Percentiles rank a stretch among this genome's conserved stretches.
Evolutionary conservation across 2,329 filamentous ascomycete species (phyloP).

Genomic region (Pezicula rhizophila): DNA sequence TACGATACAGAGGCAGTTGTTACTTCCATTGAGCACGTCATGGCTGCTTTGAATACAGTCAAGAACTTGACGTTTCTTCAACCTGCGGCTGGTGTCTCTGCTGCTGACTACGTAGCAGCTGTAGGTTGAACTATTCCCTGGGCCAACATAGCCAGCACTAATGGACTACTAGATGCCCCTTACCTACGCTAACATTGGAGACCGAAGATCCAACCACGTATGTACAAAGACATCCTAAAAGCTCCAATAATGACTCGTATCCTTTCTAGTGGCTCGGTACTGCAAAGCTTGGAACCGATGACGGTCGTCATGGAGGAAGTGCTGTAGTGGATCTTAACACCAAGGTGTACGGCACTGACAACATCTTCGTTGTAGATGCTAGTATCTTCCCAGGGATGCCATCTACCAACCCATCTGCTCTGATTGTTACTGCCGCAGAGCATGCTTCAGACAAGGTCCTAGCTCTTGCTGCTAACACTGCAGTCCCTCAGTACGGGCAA

Average conservation of each 20-base stretch:
- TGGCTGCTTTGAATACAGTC: slow-evolving; percentile 46
- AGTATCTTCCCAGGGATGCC: slow-evolving; percentile 65
- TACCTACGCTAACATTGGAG: slow-evolving; percentile 17
- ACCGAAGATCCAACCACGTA: slow-evolving; percentile 29
- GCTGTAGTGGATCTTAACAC: slow-evolving; percentile 58
- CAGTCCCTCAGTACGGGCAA: slow-evolving; percentile 11
- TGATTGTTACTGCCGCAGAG: slow-evolving; percentile 60
- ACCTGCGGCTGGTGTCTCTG: slow-evolving; percentile 44
- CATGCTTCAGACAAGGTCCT: slow-evolving; percentile 28
- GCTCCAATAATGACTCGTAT: no score
- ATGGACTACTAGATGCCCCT: slow-evolving; percentile 14
- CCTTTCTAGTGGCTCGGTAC: slow-evolving; percentile 42
- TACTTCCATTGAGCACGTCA: slow-evolving; percentile 54
- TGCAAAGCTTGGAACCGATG: slow-evolving; percentile 52
- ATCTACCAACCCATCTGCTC: slow-evolving; percentile 61
- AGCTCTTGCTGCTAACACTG: slow-evolving; percentile 7
- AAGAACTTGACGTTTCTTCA: slow-evolving; percentile 50
- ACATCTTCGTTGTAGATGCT: slow-evolving; percentile 63
- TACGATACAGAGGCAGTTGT: slow-evolving; percentile 57
- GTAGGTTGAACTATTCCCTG: slow-evolving; percentile 26
- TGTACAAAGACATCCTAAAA: no score
- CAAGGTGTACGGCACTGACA: slow-evolving; percentile 61
- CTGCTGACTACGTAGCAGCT: slow-evolving; percentile 49
- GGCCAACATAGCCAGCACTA: background rate
- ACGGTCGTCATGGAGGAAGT: slow-evolving; percentile 39